Percentiles rank a stretch among this genome's conserved stretches.
These are phyloP conservation scores for Fomitopsis betulina DNA, from an alignment of 1,284 basidiomycete genomes.

Conservation along the genomic window DNA sequence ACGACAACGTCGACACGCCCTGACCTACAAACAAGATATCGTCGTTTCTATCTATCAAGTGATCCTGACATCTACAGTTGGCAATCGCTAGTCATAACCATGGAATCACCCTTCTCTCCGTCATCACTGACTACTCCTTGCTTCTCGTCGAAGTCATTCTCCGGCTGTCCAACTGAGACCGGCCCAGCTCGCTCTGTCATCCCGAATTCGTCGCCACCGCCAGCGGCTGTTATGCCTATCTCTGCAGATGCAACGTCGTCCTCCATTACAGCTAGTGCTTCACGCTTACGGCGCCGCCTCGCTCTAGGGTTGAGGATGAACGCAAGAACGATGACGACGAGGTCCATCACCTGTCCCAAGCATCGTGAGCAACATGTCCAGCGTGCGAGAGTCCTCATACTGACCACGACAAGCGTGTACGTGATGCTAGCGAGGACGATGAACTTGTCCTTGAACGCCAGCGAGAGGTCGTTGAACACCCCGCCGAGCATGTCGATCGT, in stretches of 20 bases:
- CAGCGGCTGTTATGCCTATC: neutral
- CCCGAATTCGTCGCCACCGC: neutral
- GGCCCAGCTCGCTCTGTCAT: neutral
- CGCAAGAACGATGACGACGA: conserved; percentile 20
- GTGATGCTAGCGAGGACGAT: conserved; percentile 65
- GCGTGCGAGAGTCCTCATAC: conserved; percentile 11
- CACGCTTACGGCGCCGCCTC: conserved; percentile 28
- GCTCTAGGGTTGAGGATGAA: conserved; percentile 24
- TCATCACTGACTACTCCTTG: neutral
- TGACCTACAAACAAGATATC: neutral
- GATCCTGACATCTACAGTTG: neutral
- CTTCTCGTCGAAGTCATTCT: neutral
- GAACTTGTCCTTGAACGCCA: conserved; percentile 64
- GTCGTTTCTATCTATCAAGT: neutral
- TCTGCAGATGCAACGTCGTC: neutral
- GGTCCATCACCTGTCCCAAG: conserved; percentile 18
- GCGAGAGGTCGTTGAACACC: conserved; percentile 65
- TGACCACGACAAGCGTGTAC: conserved; percentile 57
- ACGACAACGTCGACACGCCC: neutral
- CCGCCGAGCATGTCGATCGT: conserved; percentile 68
- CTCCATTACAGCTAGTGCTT: conserved; percentile 11
- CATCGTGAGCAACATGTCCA: neutral
- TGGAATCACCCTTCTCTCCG: neutral
- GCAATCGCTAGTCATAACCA: neutral
- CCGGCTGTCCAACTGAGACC: neutral